Percentiles rank a stretch among this genome's conserved stretches.
Evolutionary conservation across 768 basidiomycete species (phyloP).

Genomic region (Hypholoma sublateritium): DNA sequence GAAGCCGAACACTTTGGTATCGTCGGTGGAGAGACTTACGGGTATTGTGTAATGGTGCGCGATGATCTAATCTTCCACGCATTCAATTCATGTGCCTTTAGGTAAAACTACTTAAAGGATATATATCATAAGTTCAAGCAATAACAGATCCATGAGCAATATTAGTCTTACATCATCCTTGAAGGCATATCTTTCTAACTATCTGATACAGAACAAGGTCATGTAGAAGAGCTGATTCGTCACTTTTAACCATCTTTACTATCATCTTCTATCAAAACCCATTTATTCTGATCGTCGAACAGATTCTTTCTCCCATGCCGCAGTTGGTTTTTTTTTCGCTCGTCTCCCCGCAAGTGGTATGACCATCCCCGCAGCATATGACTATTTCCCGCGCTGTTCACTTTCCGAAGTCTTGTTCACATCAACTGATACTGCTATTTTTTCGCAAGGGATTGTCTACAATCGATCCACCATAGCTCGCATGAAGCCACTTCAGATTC

Average conservation of each 20-base stretch:
- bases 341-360: neutral
- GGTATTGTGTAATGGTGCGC: neutral
- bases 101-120: neutral
- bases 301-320: neutral
- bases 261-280: no score
- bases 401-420: neutral
- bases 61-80: neutral
- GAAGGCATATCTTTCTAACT: no score
- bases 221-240: no score
- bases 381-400: neutral
- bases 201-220: no score
- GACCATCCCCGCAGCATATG: neutral
- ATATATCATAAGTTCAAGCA: neutral
- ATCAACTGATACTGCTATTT: neutral
- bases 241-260: no score
- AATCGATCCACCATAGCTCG: neutral
- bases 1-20: neutral
- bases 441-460: neutral
- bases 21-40: neutral
- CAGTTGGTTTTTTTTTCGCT: neutral
- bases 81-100: neutral
- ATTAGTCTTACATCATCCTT: no score
- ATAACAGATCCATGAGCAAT: neutral
- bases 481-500: no score
- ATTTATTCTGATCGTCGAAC: no score